These are phyloP conservation scores for Cercospora nicotianae DNA, from an alignment of 2,329 filamentous ascomycete genomes.

Conservation along the genomic window DNA sequence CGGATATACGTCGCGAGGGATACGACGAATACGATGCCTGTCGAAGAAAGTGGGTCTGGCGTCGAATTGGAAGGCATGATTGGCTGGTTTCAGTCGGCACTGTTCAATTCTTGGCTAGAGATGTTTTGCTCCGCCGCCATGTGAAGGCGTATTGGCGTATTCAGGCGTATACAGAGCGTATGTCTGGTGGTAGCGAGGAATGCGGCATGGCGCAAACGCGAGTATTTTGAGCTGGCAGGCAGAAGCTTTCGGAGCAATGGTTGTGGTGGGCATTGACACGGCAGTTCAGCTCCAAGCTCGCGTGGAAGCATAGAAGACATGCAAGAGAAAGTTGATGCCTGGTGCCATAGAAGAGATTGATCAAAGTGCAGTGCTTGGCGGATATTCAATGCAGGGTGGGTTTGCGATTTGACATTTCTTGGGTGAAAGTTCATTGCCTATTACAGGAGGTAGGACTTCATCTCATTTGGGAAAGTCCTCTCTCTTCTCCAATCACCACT, in stretches of 20 bases:
- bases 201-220: not conserved
- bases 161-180: not conserved
- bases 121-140: not conserved
- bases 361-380: too few species aligned
- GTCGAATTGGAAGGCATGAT: not conserved
- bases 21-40: constrained; percentile 1
- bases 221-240: not conserved
- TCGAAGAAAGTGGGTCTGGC: not conserved
- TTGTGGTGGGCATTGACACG: not conserved
- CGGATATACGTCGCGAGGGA: not conserved
- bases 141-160: not conserved
- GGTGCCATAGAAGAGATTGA: too few species aligned
- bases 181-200: not conserved
- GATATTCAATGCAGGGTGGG: too few species aligned
- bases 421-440: too few species aligned
- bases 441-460: too few species aligned
- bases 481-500: constrained; percentile 7
- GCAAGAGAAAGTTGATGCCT: too few species aligned
- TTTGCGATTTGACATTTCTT: too few species aligned
- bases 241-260: not conserved
- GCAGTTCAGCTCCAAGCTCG: too few species aligned
- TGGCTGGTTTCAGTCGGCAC: not conserved
- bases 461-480: too few species aligned
- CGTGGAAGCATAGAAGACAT: too few species aligned
- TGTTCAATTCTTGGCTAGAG: not conserved